Conservation (phyloP, 1,284 basidiomycete genomes). For the Ustilago hordei region DNA sequence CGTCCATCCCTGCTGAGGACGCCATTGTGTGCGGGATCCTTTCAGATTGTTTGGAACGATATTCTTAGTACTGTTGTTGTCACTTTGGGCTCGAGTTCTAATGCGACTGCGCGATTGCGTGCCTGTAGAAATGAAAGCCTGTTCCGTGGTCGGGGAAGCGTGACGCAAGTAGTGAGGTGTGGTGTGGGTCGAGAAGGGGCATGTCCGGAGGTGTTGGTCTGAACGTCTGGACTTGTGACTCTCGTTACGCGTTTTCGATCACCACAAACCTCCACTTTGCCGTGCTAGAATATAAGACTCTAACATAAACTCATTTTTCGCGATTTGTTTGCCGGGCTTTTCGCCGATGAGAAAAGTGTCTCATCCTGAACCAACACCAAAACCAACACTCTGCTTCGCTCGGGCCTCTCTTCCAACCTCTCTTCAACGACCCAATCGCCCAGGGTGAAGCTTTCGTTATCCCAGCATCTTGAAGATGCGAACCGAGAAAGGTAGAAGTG, state of each 20-base stretch:
- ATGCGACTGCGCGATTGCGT: background rate
- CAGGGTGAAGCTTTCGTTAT: background rate
- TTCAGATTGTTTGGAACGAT: background rate
- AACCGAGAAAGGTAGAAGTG: background rate
- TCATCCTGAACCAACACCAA: constrained; percentile 1
- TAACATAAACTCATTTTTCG: constrained; percentile 9
- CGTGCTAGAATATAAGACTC: background rate
- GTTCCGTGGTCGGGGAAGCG: background rate
- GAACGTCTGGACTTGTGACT: constrained; percentile 19
- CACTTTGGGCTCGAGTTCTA: background rate
- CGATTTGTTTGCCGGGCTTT: constrained; percentile 25
- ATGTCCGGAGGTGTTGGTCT: constrained; percentile 37
- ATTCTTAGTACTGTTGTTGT: background rate
- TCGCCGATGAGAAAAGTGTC: constrained; percentile 13
- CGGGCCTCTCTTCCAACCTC: background rate
- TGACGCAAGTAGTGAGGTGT: background rate
- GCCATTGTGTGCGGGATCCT: constrained; percentile 18
- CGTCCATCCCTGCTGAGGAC: constrained; percentile 43
- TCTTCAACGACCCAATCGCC: background rate
- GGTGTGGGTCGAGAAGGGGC: background rate
- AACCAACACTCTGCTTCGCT: constrained; percentile 8
- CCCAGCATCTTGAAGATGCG: background rate
- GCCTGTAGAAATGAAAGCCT: background rate
- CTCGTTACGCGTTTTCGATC: constrained; percentile 51
- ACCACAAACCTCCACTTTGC: constrained; percentile 29